Evolutionary conservation across 805 yeast species (phyloP), one percentile per base, ranked within the genome.

Genomic region (Schizosaccharomyces japonicus): DNA sequence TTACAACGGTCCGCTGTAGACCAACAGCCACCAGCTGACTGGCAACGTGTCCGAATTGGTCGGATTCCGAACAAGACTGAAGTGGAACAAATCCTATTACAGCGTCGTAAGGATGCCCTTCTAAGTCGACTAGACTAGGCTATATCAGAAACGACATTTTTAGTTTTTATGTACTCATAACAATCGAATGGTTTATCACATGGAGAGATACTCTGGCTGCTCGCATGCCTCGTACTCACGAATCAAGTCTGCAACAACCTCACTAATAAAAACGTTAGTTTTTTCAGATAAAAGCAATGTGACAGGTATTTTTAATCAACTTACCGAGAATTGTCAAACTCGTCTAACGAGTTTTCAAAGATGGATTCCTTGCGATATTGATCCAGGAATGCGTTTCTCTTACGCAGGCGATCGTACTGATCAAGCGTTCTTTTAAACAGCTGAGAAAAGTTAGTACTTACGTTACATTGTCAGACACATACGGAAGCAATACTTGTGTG

Each of bases 161-260:
- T 36, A 19, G 25, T 7, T 36, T 19, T 36, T 36, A 17, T 3
- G 23, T 36, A 17, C 23, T 6, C 28, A 19, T 36, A 8, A 13
- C 7, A 7, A 15, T 19, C 40, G n/a, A 23, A 36, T 3, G 10
- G 7, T 4, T 36, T 21, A 19, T 36, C n/a, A 36, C 25, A 36
- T 17, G n/a, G 47, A 30, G 15, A 56, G 32, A 53, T 55, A 56
- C 8, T 54, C 52, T 27, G 49, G 74, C 29, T 77, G 66, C 51
- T 79, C 80, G 52, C 80, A 87, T 3, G 77, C 68, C 59, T 80
- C 90, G 57, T 80, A 85, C 57, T 79, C 85, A 48, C 76, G 78
- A 44, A 90, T 77, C 21, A 83, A 70, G 45, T 75, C 76, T 52
- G 79, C 67, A 2, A 87, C 80, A 49, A 80, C 83, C 52, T 36